Evolutionary conservation across 192 early-diverging fungal genomes (phyloP), one percentile per base, ranked within the genome.

Genomic region (Coemansia sp.): DNA sequence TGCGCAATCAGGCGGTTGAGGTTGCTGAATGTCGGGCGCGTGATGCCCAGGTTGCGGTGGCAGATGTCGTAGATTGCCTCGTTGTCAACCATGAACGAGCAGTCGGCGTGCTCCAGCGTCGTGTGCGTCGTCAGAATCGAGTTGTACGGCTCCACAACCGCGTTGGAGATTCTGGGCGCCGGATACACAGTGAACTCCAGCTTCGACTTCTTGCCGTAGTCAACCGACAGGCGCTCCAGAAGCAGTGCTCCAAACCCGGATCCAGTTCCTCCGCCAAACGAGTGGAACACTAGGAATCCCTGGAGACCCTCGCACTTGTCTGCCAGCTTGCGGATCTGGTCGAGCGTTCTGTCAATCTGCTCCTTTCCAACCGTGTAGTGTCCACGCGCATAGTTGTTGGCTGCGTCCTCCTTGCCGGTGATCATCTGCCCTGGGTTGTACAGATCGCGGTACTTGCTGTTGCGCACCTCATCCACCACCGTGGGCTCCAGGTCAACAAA

Each of bases 131-230:
- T 98, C 86, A 99, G 85, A 83, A 99, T 98, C 67, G 97, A 98
- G 91, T 98, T 97, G 88, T 97, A 98, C 63, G 96, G 95, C 86
- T 98, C 95, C 45, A 99, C 95, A 62, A 98, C 94, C 7, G 95
- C 91, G 67, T 95, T 99, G 70, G 96, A 92, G 57, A 99, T 92
- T 83, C 94, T 95, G 61, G 97, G 97, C 45, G 97, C 96, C 13
- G 97, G 97, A 89, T 99, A 99, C 43, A 99, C 95, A 6, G 95
- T 96, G 87, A 98, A 99, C 88, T 98, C 96, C 74, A 99, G 92
- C 91, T 99, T 99, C 82, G 95, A 97, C 91, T 99, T 99, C 85
- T 99, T 99, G 83, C 98, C 96, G 85, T 99, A 99, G 88, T 99
- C 98, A 63, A 97, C 96, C 16, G 96, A 98, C 56, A 99, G 88